Base-by-base conservation (phyloP, 495 filamentous ascomycete species). In the Penicillium pulvis region DNA sequence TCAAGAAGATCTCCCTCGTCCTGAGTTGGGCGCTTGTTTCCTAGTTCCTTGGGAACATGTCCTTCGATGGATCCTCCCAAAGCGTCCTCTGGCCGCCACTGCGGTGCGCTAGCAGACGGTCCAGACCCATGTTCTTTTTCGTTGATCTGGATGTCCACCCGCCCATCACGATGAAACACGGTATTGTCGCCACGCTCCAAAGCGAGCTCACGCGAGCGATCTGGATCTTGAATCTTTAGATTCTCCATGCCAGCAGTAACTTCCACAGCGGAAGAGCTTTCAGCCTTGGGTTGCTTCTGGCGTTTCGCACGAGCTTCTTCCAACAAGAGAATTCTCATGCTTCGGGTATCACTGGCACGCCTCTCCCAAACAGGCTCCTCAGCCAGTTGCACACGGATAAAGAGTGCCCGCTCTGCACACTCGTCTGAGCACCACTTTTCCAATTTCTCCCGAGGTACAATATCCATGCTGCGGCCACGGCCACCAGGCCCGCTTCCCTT, bases 371-470 rank as follows among this genome's bases (percentile, higher is more conserved):
- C 87, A 0, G 90, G 90, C 57, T 85, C 83, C 59, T 90, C 86
- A 36, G 76, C 85, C 26, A 98, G 81, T 75, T 98, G 94, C 41
- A 93, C 88, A 62, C 90, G 88, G 58, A 98, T 77, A 71, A 90
- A 95, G 61, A 96, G 75, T 17, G 90, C 92, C 39, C 88, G 80
- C 61, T 85, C 81, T 1, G 87, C 89, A 79, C 94, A 98, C 17
- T 77, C 77, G 45, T 89, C 82, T 1, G 86, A 89, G 69, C 94
- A 98, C 91, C 95, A 98, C 66, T 88, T 87, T 72, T 95, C 91
- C 10, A 93, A 63, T 63, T 87, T 82, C 53, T 85, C 83, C 9
- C 77, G 81, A n/a, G 82, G 79, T 11, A 88, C 84, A 42, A 88
- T 82, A 23, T 82, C 80, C 71, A 84, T 75, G 52, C 81, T 75